A percentile compares a stretch with the other conserved stretches of the same genome.
Conservation (phyloP, 371 early-diverging fungal species). For the Mucor plumbeus region DNA sequence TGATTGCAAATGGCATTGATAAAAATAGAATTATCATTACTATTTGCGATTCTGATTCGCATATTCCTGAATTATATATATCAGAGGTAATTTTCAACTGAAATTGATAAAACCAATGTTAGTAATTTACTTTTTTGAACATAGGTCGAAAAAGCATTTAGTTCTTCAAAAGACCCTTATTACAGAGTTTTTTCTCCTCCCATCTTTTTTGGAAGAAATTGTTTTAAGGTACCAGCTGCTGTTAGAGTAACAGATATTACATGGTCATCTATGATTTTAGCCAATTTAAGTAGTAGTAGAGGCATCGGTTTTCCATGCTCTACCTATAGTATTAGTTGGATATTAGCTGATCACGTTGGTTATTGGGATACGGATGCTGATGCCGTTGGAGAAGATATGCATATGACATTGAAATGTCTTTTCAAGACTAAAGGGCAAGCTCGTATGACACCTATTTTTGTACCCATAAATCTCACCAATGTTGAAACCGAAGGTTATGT, state of each 20-base stretch:
- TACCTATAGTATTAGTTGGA: conserved; percentile 68
- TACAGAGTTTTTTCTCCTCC: conserved; percentile 65
- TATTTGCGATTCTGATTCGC: conserved; percentile 73
- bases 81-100: conserved; percentile 21
- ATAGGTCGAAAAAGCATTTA: conserved; percentile 24
- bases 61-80: conserved; percentile 65
- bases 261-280: conserved; percentile 74
- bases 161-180: conserved; percentile 38
- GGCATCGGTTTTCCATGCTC: conserved; percentile 72
- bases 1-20: conserved; percentile 39
- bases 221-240: conserved; percentile 67
- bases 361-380: conserved; percentile 77
- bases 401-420: conserved; percentile 77
- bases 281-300: conserved; percentile 64
- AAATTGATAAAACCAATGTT: not conserved
- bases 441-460: conserved; percentile 64
- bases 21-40: conserved; percentile 59
- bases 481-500: conserved; percentile 62
- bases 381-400: conserved; percentile 78
- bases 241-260: conserved; percentile 73
- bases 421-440: conserved; percentile 64
- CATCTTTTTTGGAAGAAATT: conserved; percentile 73
- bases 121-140: not conserved
- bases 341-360: conserved; percentile 62
- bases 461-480: conserved; percentile 71